Evolutionary conservation across 208 protist genomes (phyloP).

Genomic region (Wallacemonas collosoma): DNA sequence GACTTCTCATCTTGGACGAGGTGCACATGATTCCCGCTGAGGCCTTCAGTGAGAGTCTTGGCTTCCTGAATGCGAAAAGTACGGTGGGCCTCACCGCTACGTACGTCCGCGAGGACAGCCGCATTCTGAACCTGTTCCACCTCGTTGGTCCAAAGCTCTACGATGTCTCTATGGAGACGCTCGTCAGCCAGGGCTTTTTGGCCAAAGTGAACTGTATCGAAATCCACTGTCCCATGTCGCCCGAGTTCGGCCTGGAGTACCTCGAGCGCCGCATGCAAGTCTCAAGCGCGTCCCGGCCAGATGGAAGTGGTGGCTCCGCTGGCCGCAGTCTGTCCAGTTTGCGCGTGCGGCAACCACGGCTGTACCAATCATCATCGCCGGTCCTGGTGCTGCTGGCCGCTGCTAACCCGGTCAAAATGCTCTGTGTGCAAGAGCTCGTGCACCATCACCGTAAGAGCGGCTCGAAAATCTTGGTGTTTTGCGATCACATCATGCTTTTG

Average conservation of each 20-base stretch:
- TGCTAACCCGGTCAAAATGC: constrained; percentile 91
- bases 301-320: background rate
- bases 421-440: constrained; percentile 93
- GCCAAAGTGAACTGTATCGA: constrained; percentile 98
- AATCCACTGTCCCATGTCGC: constrained; percentile 98
- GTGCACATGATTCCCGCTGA: constrained; percentile 98
- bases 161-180: constrained; percentile 99
- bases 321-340: background rate
- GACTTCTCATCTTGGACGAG: constrained; percentile 89
- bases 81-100: constrained; percentile 99
- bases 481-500: constrained; percentile 97
- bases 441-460: constrained; percentile 87
- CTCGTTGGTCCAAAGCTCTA: constrained; percentile 99
- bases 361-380: constrained; percentile 22
- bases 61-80: constrained; percentile 92
- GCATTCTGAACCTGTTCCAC: constrained; percentile 98
- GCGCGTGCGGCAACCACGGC: background rate
- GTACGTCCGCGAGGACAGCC: constrained; percentile 97
- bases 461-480: constrained; percentile 99
- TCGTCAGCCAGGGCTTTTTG: constrained; percentile 95
- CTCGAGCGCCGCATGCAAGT: constrained; percentile 55
- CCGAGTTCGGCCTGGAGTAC: constrained; percentile 94
- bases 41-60: constrained; percentile 95
- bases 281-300: background rate
- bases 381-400: constrained; percentile 80